These are phyloP conservation scores for Cryphonectria japonica DNA, from an alignment of 2,329 filamentous ascomycete genomes.

Conservation along the genomic window DNA sequence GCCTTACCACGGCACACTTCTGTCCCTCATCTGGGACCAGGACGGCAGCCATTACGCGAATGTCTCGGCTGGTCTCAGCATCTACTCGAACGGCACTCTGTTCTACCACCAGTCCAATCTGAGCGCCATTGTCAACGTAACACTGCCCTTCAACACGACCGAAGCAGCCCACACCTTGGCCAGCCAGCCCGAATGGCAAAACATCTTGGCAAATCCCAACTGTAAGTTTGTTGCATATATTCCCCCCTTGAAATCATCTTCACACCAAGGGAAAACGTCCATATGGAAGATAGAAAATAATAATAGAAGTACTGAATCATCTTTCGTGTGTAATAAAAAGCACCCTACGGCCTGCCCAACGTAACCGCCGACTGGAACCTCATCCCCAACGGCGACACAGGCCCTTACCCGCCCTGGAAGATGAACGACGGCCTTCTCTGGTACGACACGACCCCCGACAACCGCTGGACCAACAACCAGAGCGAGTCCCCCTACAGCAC, in stretches of 20 bases:
- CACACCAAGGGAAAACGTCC: no score
- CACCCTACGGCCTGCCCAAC: constrained; percentile 1
- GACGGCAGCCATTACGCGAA: neutral
- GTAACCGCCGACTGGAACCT: constrained; percentile 3
- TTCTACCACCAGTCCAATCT: neutral
- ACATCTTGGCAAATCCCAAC: neutral
- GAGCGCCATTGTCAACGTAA: neutral
- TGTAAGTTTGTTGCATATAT: neutral
- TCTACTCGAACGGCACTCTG: constrained; percentile 3
- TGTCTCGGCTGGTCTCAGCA: constrained; percentile 1
- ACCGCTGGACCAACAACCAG: neutral
- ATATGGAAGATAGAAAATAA: no score
- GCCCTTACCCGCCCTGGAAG: constrained; percentile 2
- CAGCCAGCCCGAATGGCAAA: constrained; percentile 6
- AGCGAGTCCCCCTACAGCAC: neutral
- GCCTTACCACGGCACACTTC: constrained; percentile 2
- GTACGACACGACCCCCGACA: constrained; percentile 7
- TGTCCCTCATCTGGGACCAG: constrained; percentile 3
- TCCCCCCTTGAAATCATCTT: no score
- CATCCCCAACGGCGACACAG: neutral
- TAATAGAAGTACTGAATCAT: no score
- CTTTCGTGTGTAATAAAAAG: neutral
- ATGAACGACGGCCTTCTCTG: constrained; percentile 7
- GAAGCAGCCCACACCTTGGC: neutral
- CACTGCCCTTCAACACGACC: neutral